Evolutionary conservation across 495 filamentous ascomycete genomes (phyloP).

Genomic region (Aspergillus cavernicola): DNA sequence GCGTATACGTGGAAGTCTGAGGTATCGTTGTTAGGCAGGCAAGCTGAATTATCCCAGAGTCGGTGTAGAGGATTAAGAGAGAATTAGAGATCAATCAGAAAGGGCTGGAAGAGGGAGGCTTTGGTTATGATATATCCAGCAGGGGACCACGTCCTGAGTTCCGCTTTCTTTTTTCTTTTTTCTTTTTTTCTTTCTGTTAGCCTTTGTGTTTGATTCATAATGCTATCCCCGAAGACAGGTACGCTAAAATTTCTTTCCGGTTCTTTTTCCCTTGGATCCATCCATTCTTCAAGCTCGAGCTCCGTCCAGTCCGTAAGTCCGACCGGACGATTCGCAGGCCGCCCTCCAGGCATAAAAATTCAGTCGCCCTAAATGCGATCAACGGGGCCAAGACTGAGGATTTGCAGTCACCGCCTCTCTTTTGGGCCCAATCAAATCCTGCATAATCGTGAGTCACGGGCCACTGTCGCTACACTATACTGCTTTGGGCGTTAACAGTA

Average conservation of each 20-base stretch:
- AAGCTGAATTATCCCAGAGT: not conserved
- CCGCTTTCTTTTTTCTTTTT: constrained; percentile 11
- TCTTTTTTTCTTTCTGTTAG: constrained; percentile 8
- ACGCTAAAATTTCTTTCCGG: constrained; percentile 6
- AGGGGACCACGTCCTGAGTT: not conserved
- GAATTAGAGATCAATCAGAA: constrained; percentile 9
- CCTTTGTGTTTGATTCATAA: constrained; percentile 14
- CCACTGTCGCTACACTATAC: not conserved
- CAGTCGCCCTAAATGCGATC: constrained; percentile 14
- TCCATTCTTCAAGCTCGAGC: constrained; percentile 5
- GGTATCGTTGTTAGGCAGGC: not conserved
- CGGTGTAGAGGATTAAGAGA: not conserved
- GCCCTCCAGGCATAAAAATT: constrained; percentile 2
- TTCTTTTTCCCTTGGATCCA: constrained; percentile 6
- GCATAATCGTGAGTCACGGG: not conserved
- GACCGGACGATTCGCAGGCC: constrained; percentile 13
- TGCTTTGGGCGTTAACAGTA: not conserved
- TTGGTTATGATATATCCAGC: constrained; percentile 20
- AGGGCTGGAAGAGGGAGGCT: constrained; percentile 3
- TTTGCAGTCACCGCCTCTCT: constrained; percentile 4
- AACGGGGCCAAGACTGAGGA: not conserved
- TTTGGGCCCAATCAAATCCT: not conserved
- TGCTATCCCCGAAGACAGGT: constrained; percentile 3
- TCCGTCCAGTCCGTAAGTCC: constrained; percentile 14
- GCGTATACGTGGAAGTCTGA: constrained; percentile 1